Evolutionary conservation across 1,284 basidiomycete genomes (phyloP), one percentile per base, ranked within the genome.

Genomic region (Moesziomyces sp.): DNA sequence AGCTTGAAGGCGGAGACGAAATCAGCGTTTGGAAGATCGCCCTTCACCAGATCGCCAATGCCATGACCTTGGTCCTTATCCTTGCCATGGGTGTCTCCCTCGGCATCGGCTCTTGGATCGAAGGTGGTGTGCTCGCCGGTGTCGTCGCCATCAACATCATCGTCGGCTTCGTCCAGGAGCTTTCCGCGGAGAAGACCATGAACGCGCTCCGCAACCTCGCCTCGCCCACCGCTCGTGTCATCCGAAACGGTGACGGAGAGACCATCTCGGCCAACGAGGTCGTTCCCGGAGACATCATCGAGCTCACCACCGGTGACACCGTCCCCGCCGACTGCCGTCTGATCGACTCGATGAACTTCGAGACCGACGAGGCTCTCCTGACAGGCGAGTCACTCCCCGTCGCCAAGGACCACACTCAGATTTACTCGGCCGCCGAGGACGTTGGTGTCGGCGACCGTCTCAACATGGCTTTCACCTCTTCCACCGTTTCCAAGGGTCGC

Each of bases 321-420:
- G 75, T 83, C 8, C 82, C 82, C 11, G 82, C 80, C 38, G 82
- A 83, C 45, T 67, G 79, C 57, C 77, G 82, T 28, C 68, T 83
- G 16, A 67, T 83, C 64, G 82, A 83, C 56, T 70, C 77, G 42
- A 80, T 77, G 74, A 83, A 83, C 67, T 83, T 83, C 23, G 82
- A 83, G 67, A 74, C 87, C 19, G 90, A 90, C 64, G 90, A 91
- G 79, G 89, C 89, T 5, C 86, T 91, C 35, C 85, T 91, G n/a
- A 91, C 90, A 1, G 90, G 90, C 52, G 89, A 90, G 78, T 88
- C 87, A 13, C 81, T 91, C 18, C 90, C 90, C 61, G 89, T 91
- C 14, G 84, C 86, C 30, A 91, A 91, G 84, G 87, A 82, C 45
- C 73, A 74, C 52, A 57, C 55, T 6, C 56, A 76, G 14, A 50